Percentiles rank a stretch among this genome's conserved stretches.
Evolutionary conservation across 75 land plant species (phyloP).

Genomic region (Azolla pinnata): DNA sequence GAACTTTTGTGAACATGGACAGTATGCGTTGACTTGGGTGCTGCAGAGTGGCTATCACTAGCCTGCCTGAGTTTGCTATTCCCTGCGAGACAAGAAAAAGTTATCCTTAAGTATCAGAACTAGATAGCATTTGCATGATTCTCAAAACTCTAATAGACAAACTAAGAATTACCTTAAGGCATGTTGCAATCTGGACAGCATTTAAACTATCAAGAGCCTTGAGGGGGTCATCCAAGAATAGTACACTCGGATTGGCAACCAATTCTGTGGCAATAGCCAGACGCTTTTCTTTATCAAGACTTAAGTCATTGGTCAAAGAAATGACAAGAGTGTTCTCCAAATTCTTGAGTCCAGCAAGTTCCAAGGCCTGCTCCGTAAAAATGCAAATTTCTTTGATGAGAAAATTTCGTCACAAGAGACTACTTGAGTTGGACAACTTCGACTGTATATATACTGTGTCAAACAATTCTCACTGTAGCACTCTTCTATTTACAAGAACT

Average conservation of each 20-base stretch:
- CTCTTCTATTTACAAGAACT: too few relatives aligned
- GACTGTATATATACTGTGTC: too few relatives aligned
- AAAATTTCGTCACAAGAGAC: too few relatives aligned
- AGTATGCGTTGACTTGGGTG: constrained; percentile 13
- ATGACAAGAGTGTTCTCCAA: constrained; percentile 2
- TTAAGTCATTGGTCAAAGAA: constrained; percentile 9
- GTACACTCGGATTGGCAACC: constrained; percentile 27
- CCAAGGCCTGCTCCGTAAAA: constrained; percentile 10
- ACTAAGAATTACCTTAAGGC: neutral
- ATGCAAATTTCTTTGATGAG: too few relatives aligned
- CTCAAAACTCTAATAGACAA: too few relatives aligned
- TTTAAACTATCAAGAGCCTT: constrained; percentile 13
- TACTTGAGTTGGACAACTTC: too few relatives aligned
- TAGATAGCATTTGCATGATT: too few relatives aligned
- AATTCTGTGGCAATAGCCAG: constrained; percentile 27
- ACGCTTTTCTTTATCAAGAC: constrained; percentile 13
- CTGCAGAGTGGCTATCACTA: constrained; percentile 12
- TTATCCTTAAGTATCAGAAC: too few relatives aligned
- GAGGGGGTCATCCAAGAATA: constrained; percentile 26
- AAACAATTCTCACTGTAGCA: neutral
- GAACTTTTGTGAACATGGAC: constrained; percentile 10
- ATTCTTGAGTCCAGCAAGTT: constrained; percentile 14
- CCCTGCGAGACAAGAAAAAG: too few relatives aligned
- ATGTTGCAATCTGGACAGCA: neutral
- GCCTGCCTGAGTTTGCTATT: constrained; percentile 4